These are phyloP conservation scores for Blumeriella jaapii DNA, from an alignment of 2,329 filamentous ascomycete genomes.

Conservation along the genomic window DNA sequence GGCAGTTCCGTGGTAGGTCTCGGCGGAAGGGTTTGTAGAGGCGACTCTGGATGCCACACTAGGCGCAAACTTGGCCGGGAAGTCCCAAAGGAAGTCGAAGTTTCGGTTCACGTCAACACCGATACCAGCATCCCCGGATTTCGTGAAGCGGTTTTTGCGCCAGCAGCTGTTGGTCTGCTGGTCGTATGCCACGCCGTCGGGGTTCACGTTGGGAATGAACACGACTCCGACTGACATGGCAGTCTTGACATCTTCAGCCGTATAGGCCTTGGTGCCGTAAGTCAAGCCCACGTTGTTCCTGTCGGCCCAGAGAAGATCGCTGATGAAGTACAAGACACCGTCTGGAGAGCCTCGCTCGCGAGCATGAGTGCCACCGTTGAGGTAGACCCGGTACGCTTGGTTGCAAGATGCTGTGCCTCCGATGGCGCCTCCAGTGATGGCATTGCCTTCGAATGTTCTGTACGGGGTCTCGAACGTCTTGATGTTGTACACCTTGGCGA, in stretches of 20 bases:
- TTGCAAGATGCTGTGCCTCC: slow-evolving; percentile 33
- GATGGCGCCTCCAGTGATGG: slow-evolving; percentile 31
- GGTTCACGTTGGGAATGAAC: slow-evolving; percentile 40
- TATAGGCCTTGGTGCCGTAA: slow-evolving; percentile 41
- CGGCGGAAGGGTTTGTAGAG: slow-evolving; percentile 30
- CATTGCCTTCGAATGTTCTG: slow-evolving; percentile 32
- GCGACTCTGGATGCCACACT: slow-evolving; percentile 30
- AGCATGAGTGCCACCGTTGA: slow-evolving; percentile 44
- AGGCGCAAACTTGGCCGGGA: slow-evolving; percentile 31
- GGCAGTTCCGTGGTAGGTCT: slow-evolving; percentile 30
- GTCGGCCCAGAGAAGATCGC: slow-evolving; percentile 43
- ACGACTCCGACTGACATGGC: slow-evolving; percentile 42
- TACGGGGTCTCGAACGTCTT: slow-evolving; percentile 31
- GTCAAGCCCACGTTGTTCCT: slow-evolving; percentile 36
- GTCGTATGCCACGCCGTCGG: slow-evolving; percentile 40
- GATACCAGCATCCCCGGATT: slow-evolving; percentile 26
- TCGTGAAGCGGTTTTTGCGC: slow-evolving; percentile 44
- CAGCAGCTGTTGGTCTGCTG: slow-evolving; percentile 39
- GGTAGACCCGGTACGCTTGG: slow-evolving; percentile 36
- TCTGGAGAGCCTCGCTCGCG: slow-evolving; percentile 47
- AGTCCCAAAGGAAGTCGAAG: slow-evolving; percentile 48
- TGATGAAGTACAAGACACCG: slow-evolving; percentile 44
- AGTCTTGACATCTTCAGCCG: slow-evolving; percentile 38
- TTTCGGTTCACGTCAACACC: slow-evolving; percentile 46
- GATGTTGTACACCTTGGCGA: slow-evolving; percentile 31